Evolutionary conservation across 2,329 filamentous ascomycete genomes (phyloP), one percentile per base, ranked within the genome.

Genomic region (Sordariomycetes sp.): DNA sequence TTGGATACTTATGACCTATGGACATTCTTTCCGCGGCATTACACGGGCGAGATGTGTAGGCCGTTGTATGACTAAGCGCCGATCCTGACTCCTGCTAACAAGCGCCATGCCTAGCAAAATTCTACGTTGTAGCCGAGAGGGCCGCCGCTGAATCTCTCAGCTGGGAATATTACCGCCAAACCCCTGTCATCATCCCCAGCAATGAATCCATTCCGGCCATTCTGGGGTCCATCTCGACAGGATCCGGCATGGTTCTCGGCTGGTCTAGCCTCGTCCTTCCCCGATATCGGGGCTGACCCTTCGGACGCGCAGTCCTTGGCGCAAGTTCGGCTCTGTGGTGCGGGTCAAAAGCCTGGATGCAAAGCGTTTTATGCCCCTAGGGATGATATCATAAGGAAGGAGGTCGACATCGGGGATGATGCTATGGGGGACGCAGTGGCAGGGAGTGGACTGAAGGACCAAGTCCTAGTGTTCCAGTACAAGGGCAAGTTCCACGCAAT

Each of bases 401-500:
- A 73, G 58, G 63, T 76, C 3, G 60, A 68, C 0, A 59, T 73
- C 2, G 62, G 69, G 0, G 65, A 66, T 0, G 70, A 74, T 8
- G 67, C 65, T 0, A 59, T 68, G 12, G 64, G 62, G 3, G 58
- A 57, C 1, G 58, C 60, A 2, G 66, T 67, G 25, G 63, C 64
- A 10, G 68, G 63, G 1, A 66, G 67, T 3, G 69, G 72, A 2
- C 57, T 83, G 58, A 74, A 72, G 52, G 74, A 85, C 57, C 84
- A 87, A 63, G 80, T 87, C 0, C 72, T 88, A 20, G 75, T 88
- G 0, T 88, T 87, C 60, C 75, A 76, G 61, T 85, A 85, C 63
- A 77, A 75, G 55, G 80, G 78, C 2, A 81, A 78, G 59, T 73
- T 87, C n/a, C 78, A 87, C 63, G 85, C 85, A 0, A 71, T 87